Base-by-base conservation (phyloP, 208 protist species). In the Acanthamoeba sp. region DNA sequence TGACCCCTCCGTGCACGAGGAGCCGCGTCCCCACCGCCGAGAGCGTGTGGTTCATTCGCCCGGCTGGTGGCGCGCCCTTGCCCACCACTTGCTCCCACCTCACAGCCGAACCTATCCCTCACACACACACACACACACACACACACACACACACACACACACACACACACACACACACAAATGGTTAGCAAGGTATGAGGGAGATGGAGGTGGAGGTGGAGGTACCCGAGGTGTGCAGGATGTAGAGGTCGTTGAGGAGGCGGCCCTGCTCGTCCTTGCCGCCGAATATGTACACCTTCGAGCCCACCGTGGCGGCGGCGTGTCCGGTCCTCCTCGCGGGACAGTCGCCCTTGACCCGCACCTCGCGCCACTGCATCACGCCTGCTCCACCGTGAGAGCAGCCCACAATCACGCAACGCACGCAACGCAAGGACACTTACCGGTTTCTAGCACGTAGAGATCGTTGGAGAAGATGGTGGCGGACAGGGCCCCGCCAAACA, bases 191-290 rank as follows among this genome's bases (percentile, higher is more conserved):
- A 10, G 3, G 42, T 48, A 10, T 48, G 42, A 48, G 42, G 3
- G 42, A 48, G 10, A 10, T 14, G 42, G 6, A 14, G 10, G 10
- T 48, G 42, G 42, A 14, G 42, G 42, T 10, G 42, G 6, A 16
- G 22, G 50, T 57, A 57, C 50, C 50, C 22, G 50, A 57, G 12
- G 64, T 73, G 27, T 73, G 64, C 4, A 73, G 64, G 14, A 73
- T 38, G 34, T 73, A 73, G 64, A 73, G 64, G 34, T 73, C 64
- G 29, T 73, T 73, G 18, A 73, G n/a, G 64, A 73, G 64, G 2
- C 64, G 64, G n/a, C 64, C 64, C 18, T 73, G 64, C 64, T 73
- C 18, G 34, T 73, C 34, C 18, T 73, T 73, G 34, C 64, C 64
- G 27, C 64, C 64, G n/a, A 73, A 73, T 1, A 73, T 73, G 64